phyloP scores from a whole-genome alignment of 2,329 filamentous ascomycete species.

The Volutella citrinella region DNA sequence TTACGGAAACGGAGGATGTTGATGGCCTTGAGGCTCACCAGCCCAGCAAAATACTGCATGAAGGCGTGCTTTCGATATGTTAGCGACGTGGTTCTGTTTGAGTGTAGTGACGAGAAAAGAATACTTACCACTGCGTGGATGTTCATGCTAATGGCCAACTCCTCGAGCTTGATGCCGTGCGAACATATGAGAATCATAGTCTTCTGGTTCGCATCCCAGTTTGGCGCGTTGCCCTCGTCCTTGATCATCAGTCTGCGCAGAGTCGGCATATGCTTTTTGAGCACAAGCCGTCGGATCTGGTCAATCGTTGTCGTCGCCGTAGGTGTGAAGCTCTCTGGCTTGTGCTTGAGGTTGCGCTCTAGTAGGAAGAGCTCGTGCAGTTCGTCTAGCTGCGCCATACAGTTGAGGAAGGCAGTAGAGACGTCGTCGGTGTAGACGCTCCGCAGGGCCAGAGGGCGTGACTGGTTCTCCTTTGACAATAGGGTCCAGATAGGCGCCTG shows the following conservation, averaged over 20 bases:
- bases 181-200: constrained; percentile 52
- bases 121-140: constrained; percentile 53
- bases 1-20: constrained; percentile 54
- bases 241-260: constrained; percentile 59
- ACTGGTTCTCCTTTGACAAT: constrained; percentile 52
- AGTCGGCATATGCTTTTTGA: constrained; percentile 55
- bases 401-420: constrained; percentile 50
- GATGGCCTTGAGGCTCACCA: constrained; percentile 50
- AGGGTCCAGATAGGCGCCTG: constrained; percentile 59
- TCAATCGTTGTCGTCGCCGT: constrained; percentile 49
- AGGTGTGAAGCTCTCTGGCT: constrained; percentile 51
- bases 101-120: background rate
- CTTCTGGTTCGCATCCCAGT: constrained; percentile 58
- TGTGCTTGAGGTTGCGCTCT: constrained; percentile 49
- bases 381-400: constrained; percentile 49
- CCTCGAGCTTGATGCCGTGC: constrained; percentile 47
- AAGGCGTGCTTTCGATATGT: constrained; percentile 47
- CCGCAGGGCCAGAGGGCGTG: constrained; percentile 48
- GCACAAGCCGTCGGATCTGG: constrained; percentile 55
- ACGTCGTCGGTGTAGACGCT: constrained; percentile 65
- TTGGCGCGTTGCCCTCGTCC: constrained; percentile 45
- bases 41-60: constrained; percentile 49
- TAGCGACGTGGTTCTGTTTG: background rate
- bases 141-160: constrained; percentile 55
- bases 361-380: constrained; percentile 59